These are phyloP conservation scores for Penicillium palitans DNA, from an alignment of 2,329 filamentous ascomycete species.

Conservation along the genomic window DNA sequence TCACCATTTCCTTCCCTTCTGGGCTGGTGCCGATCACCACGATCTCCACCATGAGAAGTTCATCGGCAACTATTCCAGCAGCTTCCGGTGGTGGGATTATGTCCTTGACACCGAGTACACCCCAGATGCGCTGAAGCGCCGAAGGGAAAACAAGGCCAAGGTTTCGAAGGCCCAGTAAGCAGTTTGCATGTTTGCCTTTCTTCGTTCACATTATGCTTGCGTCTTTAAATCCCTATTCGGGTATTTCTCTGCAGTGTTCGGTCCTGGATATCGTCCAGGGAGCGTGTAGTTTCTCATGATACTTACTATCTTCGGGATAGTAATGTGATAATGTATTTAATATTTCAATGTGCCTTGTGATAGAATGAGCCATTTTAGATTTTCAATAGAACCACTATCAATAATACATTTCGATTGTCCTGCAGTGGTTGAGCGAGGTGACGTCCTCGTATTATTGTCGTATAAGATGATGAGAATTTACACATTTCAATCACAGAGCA, in stretches of 20 bases:
- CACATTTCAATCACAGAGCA: too few relatives aligned
- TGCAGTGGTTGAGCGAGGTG: too few relatives aligned
- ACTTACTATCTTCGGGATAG: slow-evolving; percentile 1
- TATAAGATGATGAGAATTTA: too few relatives aligned
- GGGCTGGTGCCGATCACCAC: slow-evolving; percentile 96
- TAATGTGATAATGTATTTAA: slow-evolving; percentile 10
- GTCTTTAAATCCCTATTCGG: not conserved
- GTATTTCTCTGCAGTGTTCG: not conserved
- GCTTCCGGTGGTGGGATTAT: slow-evolving; percentile 99
- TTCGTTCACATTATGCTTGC: not conserved
- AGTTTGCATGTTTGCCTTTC: not conserved
- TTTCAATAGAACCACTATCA: not conserved
- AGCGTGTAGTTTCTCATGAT: not conserved
- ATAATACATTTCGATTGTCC: not conserved
- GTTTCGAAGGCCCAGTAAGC: slow-evolving; percentile 29
- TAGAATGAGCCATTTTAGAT: not conserved
- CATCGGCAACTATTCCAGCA: slow-evolving; percentile 96
- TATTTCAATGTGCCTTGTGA: not conserved
- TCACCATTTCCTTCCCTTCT: slow-evolving; percentile 94
- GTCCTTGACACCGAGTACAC: slow-evolving; percentile 90
- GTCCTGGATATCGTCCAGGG: not conserved
- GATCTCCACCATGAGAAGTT: slow-evolving; percentile 98
- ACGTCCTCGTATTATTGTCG: too few relatives aligned
- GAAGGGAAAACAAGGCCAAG: slow-evolving; percentile 61
- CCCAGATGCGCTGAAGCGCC: slow-evolving; percentile 78